Conservation (phyloP, 805 yeast genomes). For the Starmerella apicola region DNA sequence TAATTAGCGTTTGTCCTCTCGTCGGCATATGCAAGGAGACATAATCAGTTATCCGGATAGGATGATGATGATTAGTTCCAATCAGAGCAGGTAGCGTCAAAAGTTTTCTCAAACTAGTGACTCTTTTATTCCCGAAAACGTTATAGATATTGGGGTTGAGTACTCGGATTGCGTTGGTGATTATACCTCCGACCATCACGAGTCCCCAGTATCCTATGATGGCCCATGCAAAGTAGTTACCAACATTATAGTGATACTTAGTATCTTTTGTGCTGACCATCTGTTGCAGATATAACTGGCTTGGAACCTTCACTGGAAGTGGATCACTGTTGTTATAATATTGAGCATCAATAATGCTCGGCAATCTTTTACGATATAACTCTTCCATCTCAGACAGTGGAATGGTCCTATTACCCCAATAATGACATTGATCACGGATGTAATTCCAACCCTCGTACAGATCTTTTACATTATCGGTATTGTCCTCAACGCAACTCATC, state of each 20-base stretch:
- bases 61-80: slow-evolving; percentile 24
- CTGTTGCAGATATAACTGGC: slow-evolving; percentile 12
- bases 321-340: slow-evolving; percentile 6
- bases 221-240: slow-evolving; percentile 23
- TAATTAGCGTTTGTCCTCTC: slow-evolving; percentile 32
- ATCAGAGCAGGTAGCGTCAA: slow-evolving; percentile 27
- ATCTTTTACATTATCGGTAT: slow-evolving; percentile 20
- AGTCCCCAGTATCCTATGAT: slow-evolving; percentile 27
- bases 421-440: slow-evolving; percentile 23
- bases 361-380: slow-evolving; percentile 26
- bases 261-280: slow-evolving; percentile 21
- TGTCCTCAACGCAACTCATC: slow-evolving; percentile 21
- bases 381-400: slow-evolving; percentile 20
- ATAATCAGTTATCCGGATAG: slow-evolving; percentile 16
- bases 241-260: slow-evolving; percentile 23
- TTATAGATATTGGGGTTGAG: slow-evolving; percentile 24
- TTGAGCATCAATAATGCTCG: slow-evolving; percentile 18
- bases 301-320: slow-evolving; percentile 18
- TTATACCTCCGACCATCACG: slow-evolving; percentile 18
- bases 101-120: slow-evolving; percentile 20
- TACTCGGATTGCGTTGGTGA: slow-evolving; percentile 18
- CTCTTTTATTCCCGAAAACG: slow-evolving; percentile 22
- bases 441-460: slow-evolving; percentile 21
- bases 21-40: slow-evolving; percentile 29
- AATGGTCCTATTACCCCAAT: slow-evolving; percentile 22